Conservation (phyloP, 352 stramenopile genomes). For the Plasmopara viticola region DNA sequence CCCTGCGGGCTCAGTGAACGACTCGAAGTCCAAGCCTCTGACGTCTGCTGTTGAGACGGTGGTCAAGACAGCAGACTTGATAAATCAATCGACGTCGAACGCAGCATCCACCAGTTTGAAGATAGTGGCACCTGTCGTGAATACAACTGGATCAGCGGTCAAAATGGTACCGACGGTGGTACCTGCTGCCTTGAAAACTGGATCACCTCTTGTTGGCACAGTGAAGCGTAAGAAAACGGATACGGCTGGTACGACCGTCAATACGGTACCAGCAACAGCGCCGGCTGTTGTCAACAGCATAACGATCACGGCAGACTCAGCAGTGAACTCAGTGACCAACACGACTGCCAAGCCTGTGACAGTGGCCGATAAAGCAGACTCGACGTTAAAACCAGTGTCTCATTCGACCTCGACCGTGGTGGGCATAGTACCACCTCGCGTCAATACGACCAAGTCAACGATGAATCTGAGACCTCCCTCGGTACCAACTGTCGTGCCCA, state of each 20-base stretch:
- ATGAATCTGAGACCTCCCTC: background rate
- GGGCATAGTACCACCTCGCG: background rate
- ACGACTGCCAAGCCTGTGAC: background rate
- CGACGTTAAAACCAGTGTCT: too few relatives aligned
- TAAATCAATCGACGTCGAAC: background rate
- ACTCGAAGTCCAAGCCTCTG: background rate
- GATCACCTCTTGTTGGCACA: background rate
- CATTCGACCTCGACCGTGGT: background rate
- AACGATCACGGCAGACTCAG: background rate
- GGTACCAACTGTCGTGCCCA: background rate
- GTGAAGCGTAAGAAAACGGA: background rate
- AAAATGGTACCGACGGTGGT: background rate
- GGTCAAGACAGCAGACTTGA: background rate
- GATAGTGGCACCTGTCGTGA: background rate
- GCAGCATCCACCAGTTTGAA: background rate
- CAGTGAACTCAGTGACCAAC: background rate
- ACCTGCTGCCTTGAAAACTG: background rate
- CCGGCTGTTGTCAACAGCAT: too few relatives aligned
- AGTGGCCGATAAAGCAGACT: background rate
- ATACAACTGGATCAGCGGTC: background rate
- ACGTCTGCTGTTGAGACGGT: slow-evolving; percentile 2
- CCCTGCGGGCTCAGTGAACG: background rate
- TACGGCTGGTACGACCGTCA: background rate
- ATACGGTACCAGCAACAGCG: background rate
- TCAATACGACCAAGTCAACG: background rate